Evolutionary conservation across 768 basidiomycete species (phyloP).

Genomic region (Porpolomopsis calyptriformis): DNA sequence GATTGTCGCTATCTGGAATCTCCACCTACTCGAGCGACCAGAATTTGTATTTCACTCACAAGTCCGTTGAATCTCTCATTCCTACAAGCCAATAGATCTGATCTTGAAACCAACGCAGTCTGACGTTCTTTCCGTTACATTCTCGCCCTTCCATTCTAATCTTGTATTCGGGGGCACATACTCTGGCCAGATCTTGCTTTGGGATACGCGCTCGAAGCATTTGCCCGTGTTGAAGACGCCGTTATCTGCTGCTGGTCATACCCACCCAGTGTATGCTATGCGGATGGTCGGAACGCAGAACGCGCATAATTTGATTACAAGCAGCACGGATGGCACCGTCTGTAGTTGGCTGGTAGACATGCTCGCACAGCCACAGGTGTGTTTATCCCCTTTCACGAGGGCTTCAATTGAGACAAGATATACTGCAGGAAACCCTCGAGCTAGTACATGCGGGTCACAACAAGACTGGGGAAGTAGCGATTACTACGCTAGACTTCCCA

Average conservation of each 20-base stretch:
- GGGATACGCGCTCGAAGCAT: slow-evolving; percentile 97
- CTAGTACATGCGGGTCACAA: slow-evolving; percentile 82
- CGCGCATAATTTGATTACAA: slow-evolving; percentile 93
- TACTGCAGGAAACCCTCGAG: slow-evolving; percentile 79
- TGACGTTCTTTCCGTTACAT: slow-evolving; percentile 91
- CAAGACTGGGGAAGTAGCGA: slow-evolving; percentile 94
- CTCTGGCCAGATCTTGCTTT: slow-evolving; percentile 93
- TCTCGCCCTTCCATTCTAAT: slow-evolving; percentile 97
- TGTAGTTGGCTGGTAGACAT: slow-evolving; percentile 99
- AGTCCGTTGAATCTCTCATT: slow-evolving; percentile 35
- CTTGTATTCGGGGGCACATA: slow-evolving; percentile 98
- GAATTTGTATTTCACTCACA: slow-evolving; percentile 99
- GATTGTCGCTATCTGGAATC: slow-evolving; percentile 94
- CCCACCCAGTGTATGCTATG: slow-evolving; percentile 98
- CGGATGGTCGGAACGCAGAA: slow-evolving; percentile 98
- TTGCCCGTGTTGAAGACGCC: slow-evolving; percentile 95
- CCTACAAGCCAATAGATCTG: slow-evolving; percentile 6
- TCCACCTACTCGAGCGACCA: slow-evolving; percentile 88
- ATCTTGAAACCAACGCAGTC: slow-evolving; percentile 46
- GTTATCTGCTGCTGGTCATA: slow-evolving; percentile 90
- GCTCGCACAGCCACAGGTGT: slow-evolving; percentile 93
- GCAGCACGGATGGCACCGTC: slow-evolving; percentile 93
- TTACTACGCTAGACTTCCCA: slow-evolving; percentile 89
- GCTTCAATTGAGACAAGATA: neutral
- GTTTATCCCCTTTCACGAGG: slow-evolving; percentile 1